A percentile compares a stretch with the other conserved stretches of the same genome.
phyloP scores from a whole-genome alignment of 306 rosid genomes.

The Vicia villosa region DNA sequence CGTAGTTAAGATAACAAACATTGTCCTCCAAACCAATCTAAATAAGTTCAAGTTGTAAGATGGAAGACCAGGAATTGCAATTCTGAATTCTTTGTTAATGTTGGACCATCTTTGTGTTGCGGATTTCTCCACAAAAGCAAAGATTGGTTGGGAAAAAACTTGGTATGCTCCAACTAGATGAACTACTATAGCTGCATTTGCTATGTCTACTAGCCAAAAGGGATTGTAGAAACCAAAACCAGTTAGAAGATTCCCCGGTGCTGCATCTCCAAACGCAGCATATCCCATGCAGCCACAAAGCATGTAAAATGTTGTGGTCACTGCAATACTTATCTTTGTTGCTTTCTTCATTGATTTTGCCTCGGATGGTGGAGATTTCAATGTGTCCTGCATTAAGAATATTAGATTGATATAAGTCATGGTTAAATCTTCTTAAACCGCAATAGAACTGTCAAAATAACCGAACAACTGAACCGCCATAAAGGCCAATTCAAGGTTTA shows the following conservation, averaged over 20 bases:
- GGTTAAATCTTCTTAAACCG: too few species aligned
- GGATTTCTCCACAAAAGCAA: conserved; percentile 64
- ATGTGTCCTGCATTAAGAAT: conserved; percentile 61
- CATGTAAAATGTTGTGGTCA: conserved; percentile 72
- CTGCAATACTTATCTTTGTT: conserved; percentile 49
- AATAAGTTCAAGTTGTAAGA: conserved; percentile 53
- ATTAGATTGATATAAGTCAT: background rate
- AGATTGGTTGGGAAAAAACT: conserved; percentile 77
- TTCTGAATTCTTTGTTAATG: conserved; percentile 46
- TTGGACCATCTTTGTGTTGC: conserved; percentile 50
- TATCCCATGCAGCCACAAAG: conserved; percentile 84
- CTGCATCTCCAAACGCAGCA: conserved; percentile 76
- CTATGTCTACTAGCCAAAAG: conserved; percentile 80
- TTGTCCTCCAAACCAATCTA: conserved; percentile 62
- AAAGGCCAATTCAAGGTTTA: background rate
- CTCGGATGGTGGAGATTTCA: conserved; percentile 84
- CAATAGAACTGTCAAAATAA: too few species aligned
- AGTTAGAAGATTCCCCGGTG: conserved; percentile 86
- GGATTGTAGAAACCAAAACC: conserved; percentile 87
- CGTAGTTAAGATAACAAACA: conserved; percentile 64
- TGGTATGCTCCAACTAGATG: conserved; percentile 92
- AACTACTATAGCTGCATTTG: conserved; percentile 77
- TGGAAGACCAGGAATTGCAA: conserved; percentile 49
- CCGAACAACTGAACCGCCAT: background rate
- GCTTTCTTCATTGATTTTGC: conserved; percentile 88